A percentile compares a stretch with the other conserved stretches of the same genome.
Conservation (phyloP, 345 rosid species). For the Psidium friedrichsthalianum region DNA sequence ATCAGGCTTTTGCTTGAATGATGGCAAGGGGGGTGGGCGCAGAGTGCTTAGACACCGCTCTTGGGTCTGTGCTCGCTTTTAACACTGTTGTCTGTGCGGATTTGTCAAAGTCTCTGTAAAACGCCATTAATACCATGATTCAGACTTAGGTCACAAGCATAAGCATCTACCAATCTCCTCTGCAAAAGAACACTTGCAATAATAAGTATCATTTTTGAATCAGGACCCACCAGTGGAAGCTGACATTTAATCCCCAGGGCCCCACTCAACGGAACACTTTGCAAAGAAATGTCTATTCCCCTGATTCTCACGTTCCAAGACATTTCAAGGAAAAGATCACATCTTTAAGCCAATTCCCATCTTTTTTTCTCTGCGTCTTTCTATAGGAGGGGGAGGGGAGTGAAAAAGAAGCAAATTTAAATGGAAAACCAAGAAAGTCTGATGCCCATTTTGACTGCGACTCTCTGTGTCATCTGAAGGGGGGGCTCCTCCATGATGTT, state of each 20-base stretch:
- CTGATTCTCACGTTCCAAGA: not conserved
- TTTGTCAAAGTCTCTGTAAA: not conserved
- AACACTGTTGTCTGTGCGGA: not conserved
- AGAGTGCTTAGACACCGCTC: not conserved
- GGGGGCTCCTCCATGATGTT: conserved; percentile 21
- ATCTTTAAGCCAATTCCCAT: not conserved
- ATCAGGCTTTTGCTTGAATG: not conserved
- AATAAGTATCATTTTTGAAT: conserved; percentile 4
- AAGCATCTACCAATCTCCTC: conserved; percentile 3
- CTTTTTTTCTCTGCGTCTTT: not conserved
- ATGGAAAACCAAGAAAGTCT: not conserved
- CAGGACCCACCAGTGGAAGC: conserved; percentile 29
- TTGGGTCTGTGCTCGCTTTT: not conserved
- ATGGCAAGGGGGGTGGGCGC: not conserved
- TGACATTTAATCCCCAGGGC: conserved; percentile 22
- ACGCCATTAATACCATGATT: not conserved
- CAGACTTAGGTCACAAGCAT: conserved; percentile 15
- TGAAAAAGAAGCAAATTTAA: not conserved
- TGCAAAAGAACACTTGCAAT: not conserved
- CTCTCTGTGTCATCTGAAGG: not conserved
- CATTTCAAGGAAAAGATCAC: not conserved
- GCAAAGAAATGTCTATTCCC: not conserved
- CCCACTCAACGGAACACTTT: conserved; percentile 18
- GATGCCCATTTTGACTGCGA: not conserved
- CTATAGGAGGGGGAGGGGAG: not conserved